Percentiles rank a stretch among this genome's conserved stretches.
Evolutionary conservation across 441 rosid species (phyloP).

Genomic region (Populus tomentosa): DNA sequence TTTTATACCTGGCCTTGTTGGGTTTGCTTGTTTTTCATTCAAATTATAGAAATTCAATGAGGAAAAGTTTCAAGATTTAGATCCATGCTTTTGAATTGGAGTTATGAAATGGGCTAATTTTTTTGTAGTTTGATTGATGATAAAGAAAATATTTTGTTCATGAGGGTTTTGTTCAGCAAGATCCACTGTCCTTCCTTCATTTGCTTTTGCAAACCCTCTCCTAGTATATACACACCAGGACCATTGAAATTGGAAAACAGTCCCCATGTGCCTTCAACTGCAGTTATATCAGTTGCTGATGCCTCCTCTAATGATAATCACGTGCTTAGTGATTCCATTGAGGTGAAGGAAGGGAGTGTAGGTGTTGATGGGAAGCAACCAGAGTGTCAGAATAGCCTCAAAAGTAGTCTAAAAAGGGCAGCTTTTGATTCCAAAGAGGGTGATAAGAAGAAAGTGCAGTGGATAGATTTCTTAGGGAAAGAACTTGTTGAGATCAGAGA

Average conservation of each 20-base stretch:
- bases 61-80: background rate
- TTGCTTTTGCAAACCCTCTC: constrained; percentile 67
- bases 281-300: constrained; percentile 25
- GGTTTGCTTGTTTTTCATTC: background rate
- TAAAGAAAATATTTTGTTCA: constrained; percentile 30
- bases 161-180: constrained; percentile 68
- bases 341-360: constrained; percentile 23
- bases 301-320: constrained; percentile 29
- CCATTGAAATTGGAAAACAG: constrained; percentile 51
- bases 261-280: constrained; percentile 34
- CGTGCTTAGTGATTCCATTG: constrained; percentile 28
- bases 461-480: constrained; percentile 75
- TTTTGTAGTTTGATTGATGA: background rate
- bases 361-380: constrained; percentile 23
- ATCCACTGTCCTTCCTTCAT: constrained; percentile 59
- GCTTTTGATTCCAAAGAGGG: constrained; percentile 25
- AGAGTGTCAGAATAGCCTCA: constrained; percentile 25
- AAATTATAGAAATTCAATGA: background rate
- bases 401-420: constrained; percentile 48
- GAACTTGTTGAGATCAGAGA: constrained; percentile 73
- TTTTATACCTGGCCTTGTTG: background rate
- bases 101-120: background rate
- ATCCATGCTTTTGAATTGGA: constrained; percentile 1
- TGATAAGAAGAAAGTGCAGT: constrained; percentile 65
- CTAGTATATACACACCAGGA: constrained; percentile 42